These are phyloP conservation scores for Clavulina sp. DNA, from an alignment of 768 basidiomycete genomes.

Conservation along the genomic window DNA sequence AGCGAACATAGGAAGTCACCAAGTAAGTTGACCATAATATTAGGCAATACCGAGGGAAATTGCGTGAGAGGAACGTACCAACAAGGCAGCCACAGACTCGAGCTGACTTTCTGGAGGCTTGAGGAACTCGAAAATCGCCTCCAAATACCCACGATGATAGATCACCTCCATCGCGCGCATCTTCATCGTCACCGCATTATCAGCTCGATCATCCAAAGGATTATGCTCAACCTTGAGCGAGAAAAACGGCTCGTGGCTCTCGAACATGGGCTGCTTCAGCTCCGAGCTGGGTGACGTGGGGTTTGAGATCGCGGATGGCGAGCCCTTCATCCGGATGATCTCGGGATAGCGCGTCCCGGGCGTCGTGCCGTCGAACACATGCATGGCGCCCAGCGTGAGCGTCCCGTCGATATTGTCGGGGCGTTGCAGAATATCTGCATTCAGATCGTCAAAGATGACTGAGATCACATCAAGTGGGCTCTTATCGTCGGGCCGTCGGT, in stretches of 20 bases:
- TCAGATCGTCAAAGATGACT: constrained; percentile 71
- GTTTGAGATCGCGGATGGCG: too few relatives aligned
- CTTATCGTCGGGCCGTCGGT: constrained; percentile 32
- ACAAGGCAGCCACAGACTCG: constrained; percentile 83
- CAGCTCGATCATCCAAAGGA: constrained; percentile 80
- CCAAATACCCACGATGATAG: constrained; percentile 86
- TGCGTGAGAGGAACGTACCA: constrained; percentile 32
- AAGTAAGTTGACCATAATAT: background rate
- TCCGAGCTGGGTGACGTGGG: background rate
- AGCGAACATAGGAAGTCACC: background rate
- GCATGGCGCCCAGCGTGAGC: constrained; percentile 68
- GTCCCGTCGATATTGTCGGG: constrained; percentile 75
- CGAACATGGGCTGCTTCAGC: constrained; percentile 11
- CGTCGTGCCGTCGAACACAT: constrained; percentile 86
- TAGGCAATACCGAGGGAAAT: background rate
- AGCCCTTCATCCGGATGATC: constrained; percentile 69
- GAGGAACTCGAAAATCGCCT: constrained; percentile 81
- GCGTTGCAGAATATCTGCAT: constrained; percentile 68
- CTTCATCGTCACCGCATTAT: constrained; percentile 71
- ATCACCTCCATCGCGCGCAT: constrained; percentile 96
- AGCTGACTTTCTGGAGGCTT: constrained; percentile 87
- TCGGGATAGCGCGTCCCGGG: constrained; percentile 63
- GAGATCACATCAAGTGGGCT: constrained; percentile 56
- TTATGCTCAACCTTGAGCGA: constrained; percentile 82
- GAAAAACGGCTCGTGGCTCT: constrained; percentile 43